Base-by-base conservation (phyloP, 495 filamentous ascomycete genomes). In the Penicillium arizonense region DNA sequence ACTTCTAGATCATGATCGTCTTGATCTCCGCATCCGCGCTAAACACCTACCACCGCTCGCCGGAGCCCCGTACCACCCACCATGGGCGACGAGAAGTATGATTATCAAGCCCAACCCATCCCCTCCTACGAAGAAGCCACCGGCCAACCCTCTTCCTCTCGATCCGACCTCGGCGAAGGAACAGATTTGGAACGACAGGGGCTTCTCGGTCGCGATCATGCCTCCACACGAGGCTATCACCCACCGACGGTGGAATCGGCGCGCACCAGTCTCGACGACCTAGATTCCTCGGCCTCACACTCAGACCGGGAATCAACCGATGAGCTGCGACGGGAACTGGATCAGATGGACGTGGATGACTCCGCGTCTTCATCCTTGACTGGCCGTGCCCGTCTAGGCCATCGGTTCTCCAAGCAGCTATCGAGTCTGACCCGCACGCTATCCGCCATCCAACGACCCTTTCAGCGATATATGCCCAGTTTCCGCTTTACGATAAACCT, bases 51-150 rank as follows among this genome's bases (percentile, higher is more conserved):
- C 58, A 64, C 58, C 52, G 66, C 71, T 72, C 65, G 53, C 57
- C 55, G 49, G 66, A 70, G 70, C 65, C 67, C 37, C 20, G 26
- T 51, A 54, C 49, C 56, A 56, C 53, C 52, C 72, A 59, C 63
- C 59, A 84, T 84, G 81, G 69, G 75, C 58, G 76, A 80, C 74
- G 80, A 84, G 59, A 85, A 84, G 69, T 73, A 74, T 53, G 66
- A 81, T 20, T 86, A 87, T 69, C 82, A 86, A 60, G 68, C 79
- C 44, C 80, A 90, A 48, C 92, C 94, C 16, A 96, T 97, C 70
- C 93, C 93, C 8, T 85, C 87, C 35, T 98, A 98, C 78, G 93
- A 97, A 69, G 94, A 98, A 76, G 91, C 94, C 47, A 84, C 77
- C 33, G 83, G 81, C 20, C 80, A 78, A 39, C 78, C 84, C 14